Base-by-base conservation (phyloP, 2,329 filamentous ascomycete genomes). In the Colletotrichum sp. region DNA sequence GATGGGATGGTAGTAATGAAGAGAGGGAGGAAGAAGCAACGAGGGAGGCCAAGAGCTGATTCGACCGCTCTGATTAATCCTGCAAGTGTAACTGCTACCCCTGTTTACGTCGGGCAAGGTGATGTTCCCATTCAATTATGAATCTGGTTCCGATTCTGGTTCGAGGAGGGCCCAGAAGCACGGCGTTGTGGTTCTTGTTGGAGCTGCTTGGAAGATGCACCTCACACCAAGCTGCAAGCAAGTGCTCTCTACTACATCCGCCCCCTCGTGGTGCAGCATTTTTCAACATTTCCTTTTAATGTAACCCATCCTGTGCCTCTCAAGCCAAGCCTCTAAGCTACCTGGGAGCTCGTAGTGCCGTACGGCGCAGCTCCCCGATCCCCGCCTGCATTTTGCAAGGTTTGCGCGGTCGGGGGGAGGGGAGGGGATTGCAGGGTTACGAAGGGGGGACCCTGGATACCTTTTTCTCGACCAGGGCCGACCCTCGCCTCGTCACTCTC, bases 331-430 rank as follows among this genome's bases (percentile, higher is more conserved):
- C 24, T 64, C 39, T n/a, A 7, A n/a, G 18, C 39, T 44, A n/a
- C 39, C 39, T 44, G 32, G 62, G 18, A 16, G 28, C 24, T 67
- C 26, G 12, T 62, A 67, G 69, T 59, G 55, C 57, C 69, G 55
- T 34, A 68, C 69, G 62, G 69, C 36, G 36, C 30, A 72, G 68
- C 63, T 52, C 62, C 62, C 52, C 69, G 72, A 72, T 75, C 63
- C 63, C 30, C 63, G 55, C 55, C 63, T 59, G 63, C 21, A 57
- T 26, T 10, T 34, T 44, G 32, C 64, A 49, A 68, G 63, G 30
- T 18, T 32, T 21, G 8, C 36, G 52, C 28, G 34, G 68, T 67
- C 60, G 16, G 62, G 30, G 49, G 44, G 55, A 44, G 59, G 59
- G 36, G 36, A 24, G 39, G 18, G 39, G 39, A 49, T n/a, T 44